These are phyloP conservation scores for Sporothrix pallida DNA, from an alignment of 2,329 filamentous ascomycete species.

Conservation along the genomic window DNA sequence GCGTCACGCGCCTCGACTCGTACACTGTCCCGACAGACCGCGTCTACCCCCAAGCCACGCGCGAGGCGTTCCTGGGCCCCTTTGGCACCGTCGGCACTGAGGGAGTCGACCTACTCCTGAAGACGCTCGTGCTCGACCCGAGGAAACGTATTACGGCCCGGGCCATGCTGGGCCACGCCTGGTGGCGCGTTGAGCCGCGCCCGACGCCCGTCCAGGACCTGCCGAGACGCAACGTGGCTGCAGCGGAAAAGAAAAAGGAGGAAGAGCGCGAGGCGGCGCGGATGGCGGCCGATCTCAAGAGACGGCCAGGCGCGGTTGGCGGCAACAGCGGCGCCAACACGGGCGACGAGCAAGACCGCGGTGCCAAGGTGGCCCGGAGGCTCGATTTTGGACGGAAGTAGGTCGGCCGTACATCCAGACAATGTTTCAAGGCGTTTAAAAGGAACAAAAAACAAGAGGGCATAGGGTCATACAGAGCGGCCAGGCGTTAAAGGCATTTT, in stretches of 20 bases:
- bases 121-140: slow-evolving; percentile 86
- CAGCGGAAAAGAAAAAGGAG: slow-evolving; percentile 66
- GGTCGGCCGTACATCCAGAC: slow-evolving; percentile 27
- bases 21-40: slow-evolving; percentile 71
- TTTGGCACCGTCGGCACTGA: slow-evolving; percentile 82
- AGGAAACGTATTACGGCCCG: slow-evolving; percentile 78
- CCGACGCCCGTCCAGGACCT: slow-evolving; percentile 83
- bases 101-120: slow-evolving; percentile 87
- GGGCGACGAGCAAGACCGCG: slow-evolving; percentile 63
- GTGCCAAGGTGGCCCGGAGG: slow-evolving; percentile 79
- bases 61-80: slow-evolving; percentile 73
- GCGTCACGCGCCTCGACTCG: slow-evolving; percentile 77
- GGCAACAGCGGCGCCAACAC: slow-evolving; percentile 14
- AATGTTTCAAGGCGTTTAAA: background rate
- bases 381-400: slow-evolving; percentile 71
- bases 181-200: slow-evolving; percentile 83
- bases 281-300: slow-evolving; percentile 81
- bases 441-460: background rate
- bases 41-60: slow-evolving; percentile 64
- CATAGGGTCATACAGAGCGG: background rate
- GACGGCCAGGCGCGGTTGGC: slow-evolving; percentile 71
- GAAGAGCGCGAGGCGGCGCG: slow-evolving; percentile 55
- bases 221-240: slow-evolving; percentile 73
- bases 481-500: too few relatives aligned
- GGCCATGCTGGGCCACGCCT: slow-evolving; percentile 79